Base-by-base conservation (phyloP, 176 grass and related monocot species). In the Musa itinerans region DNA sequence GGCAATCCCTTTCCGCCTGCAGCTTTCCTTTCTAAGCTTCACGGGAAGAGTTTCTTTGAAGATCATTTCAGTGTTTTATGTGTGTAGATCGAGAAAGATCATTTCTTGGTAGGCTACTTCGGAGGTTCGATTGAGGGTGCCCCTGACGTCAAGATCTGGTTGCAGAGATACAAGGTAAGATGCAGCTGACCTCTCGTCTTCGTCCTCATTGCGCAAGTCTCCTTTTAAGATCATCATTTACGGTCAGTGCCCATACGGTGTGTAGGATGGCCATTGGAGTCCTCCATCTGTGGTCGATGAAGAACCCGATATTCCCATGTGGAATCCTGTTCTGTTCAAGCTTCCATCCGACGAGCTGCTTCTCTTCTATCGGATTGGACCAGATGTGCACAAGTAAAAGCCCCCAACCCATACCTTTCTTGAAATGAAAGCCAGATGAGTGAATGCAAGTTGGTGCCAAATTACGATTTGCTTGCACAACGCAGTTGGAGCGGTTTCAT, bases 321-420 rank as follows among this genome's bases (percentile, higher is more conserved):
- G 83, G 83, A 85, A 85, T 72, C 83, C 83, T 11, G 83, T 81
- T 48, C 75, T 85, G 52, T 81, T 81, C 67, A 85, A 77, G 61
- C 57, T 66, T 19, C 83, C 78, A 22, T 71, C 67, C 34, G 43
- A 63, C 17, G 49, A 55, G 15, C 13, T 85, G 65, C 83, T 85
- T 50, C 83, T 85, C 64, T 85, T 85, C 65, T 77, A 85, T 72
- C 81, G 76, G 53, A 81, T 85, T 23, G 83, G 83, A 51, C 12
- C 26, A 27, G 73, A 77, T 50, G 78, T 85, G 21, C 78, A 80
- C 16, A 71, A 59, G 81, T 83, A 74, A 76, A 24, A 11, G 34
- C 63, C 53, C 10, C 50, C 61, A 10, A 5, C 15, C 53, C 34
- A 24, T 76, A 7, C 23, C 22, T 76, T 26, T 24, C 22, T 34